These are phyloP conservation scores for Torulaspora microellipsoides DNA, from an alignment of 805 yeast genomes.

Conservation along the genomic window DNA sequence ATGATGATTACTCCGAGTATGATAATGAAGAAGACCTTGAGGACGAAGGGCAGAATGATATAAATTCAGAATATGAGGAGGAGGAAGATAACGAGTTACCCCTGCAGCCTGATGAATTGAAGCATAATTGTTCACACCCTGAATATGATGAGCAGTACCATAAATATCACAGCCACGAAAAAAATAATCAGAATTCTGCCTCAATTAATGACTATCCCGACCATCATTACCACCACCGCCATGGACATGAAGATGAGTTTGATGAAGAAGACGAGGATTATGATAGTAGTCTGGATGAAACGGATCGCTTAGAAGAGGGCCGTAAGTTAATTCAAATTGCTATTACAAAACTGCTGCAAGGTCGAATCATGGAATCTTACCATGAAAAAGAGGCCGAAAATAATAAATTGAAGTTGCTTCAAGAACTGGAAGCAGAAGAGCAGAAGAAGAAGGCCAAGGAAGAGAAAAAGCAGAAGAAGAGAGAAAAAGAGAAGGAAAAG, in stretches of 20 bases:
- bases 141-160: constrained; percentile 11
- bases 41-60: constrained; percentile 23
- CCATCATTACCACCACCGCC: constrained; percentile 15
- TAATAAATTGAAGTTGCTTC: constrained; percentile 54
- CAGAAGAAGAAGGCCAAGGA: constrained; percentile 59
- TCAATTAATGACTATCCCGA: constrained; percentile 14
- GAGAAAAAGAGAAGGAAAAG: constrained; percentile 68
- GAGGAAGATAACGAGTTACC: constrained; percentile 22
- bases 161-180: constrained; percentile 12
- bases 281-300: constrained; percentile 47
- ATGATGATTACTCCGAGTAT: constrained; percentile 30
- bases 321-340: constrained; percentile 75
- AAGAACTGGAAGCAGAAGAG: constrained; percentile 69
- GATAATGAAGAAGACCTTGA: constrained; percentile 31
- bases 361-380: constrained; percentile 67
- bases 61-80: constrained; percentile 19
- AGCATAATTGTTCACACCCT: constrained; percentile 11
- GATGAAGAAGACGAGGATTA: constrained; percentile 27
- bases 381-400: constrained; percentile 79
- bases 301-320: constrained; percentile 69
- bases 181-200: constrained; percentile 10
- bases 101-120: constrained; percentile 7
- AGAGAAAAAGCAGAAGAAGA: constrained; percentile 58
- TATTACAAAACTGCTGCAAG: constrained; percentile 72
- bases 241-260: constrained; percentile 16